Base-by-base conservation (phyloP, 129 eudicot species). In the Flaveria sonorensis region DNA sequence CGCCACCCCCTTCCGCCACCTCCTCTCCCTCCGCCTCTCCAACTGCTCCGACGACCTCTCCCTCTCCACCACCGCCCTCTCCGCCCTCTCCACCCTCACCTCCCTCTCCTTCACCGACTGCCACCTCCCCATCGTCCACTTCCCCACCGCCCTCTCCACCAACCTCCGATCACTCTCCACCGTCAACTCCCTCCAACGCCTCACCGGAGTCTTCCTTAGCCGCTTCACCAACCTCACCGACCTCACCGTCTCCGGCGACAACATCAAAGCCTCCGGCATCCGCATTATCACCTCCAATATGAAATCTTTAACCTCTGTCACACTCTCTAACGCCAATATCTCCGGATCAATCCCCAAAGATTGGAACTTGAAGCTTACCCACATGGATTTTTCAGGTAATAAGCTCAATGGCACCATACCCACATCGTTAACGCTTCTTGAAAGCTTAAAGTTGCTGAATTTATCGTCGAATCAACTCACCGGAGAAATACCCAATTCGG, bases 161-260 rank as follows among this genome's bases (percentile, higher is more conserved):
- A 93, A 93, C 64, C 97, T 93, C 81, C 87, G 40, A 9, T 75
- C 89, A 32, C 86, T 93, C 85, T 78, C 96, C 36, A 81, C 88
- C 88, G 46, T 90, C 65, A 80, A 77, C 86, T 83, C 90, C 87
- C 85, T 93, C 69, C 82, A 81, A 64, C 83, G 72, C 53, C 87
- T 93, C 85, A 82, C 98, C 70, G 97, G 98, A 9, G 90, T 91
- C 53, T 88, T 76, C 76, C 91, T 93, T 71, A 79, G 88, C 88
- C 85, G 82, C 45, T 77, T 92, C 55, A 28, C 10, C 15, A 92
- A 89, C 74, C 75, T 90, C 53, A 85, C 97, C 5, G 83, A 86
- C 30, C 83, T 93, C 47, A 84, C 84, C 61, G 81, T 90, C 77
- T 75, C 89, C 32, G 78, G 75, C 30, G 85, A 75, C 36, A 51